These are phyloP conservation scores for Nepenthes mirabilis DNA, from an alignment of 148 eudicot genomes.

Conservation along the genomic window DNA sequence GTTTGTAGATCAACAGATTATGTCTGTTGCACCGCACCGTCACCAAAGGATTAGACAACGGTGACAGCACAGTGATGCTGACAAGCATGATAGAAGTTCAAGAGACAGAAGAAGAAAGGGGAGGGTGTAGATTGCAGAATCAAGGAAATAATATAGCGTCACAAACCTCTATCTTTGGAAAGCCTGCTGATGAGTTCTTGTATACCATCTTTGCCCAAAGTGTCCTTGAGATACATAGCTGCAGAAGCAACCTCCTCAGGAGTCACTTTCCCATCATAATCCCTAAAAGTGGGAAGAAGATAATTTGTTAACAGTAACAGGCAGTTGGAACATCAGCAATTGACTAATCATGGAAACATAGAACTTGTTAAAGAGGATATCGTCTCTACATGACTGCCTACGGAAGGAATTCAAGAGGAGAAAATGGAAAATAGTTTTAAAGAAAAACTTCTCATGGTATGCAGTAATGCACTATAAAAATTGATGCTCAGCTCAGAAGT, in stretches of 20 bases:
- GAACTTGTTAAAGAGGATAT: background rate
- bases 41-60: background rate
- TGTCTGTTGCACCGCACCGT: too few relatives aligned
- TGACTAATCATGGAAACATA: background rate
- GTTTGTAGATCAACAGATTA: too few relatives aligned
- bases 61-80: background rate
- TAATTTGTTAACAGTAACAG: background rate
- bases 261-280: slow-evolving; percentile 47
- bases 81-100: background rate
- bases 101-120: background rate
- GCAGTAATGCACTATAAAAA: background rate
- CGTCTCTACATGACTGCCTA: background rate
- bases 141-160: background rate
- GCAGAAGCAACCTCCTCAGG: slow-evolving; percentile 52
- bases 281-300: slow-evolving; percentile 14
- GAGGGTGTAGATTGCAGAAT: background rate
- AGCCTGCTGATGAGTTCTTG: slow-evolving; percentile 46
- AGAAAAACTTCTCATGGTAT: background rate
- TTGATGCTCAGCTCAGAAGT: too few relatives aligned
- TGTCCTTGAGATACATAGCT: slow-evolving; percentile 40
- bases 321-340: background rate
- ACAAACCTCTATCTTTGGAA: slow-evolving; percentile 44
- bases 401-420: background rate
- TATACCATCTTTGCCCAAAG: slow-evolving; percentile 40
- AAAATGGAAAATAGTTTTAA: background rate